Evolutionary conservation across 2,329 filamentous ascomycete species (phyloP), one percentile per base, ranked within the genome.

Genomic region (Ophioceras dolichostomum): DNA sequence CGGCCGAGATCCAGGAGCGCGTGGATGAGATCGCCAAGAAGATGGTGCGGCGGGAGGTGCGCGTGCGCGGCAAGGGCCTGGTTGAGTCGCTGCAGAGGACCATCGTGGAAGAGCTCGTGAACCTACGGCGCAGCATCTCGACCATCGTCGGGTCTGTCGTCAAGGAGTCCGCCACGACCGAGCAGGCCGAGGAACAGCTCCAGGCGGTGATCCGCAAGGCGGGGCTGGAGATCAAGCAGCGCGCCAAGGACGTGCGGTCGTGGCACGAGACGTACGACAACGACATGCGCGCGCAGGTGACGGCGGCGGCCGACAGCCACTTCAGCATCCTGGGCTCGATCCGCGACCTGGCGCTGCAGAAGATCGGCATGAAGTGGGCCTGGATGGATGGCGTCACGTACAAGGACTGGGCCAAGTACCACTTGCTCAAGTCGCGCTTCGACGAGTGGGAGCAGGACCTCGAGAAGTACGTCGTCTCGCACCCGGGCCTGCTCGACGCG

Each of bases 381-480:
- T 94, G 85, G 80, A 91, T 87, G 62, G 87, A 96, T 40, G 86
- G 86, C 22, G 75, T 98, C 43, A 94, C 89, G 2, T 95, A 98
- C 67, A 88, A 93, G 57, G 87, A 98, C 56, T 98, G 91, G 91
- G 76, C 81, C 41, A 91, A 89, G 56, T 98, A 94, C 53, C 87
- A 96, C 56, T 76, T 83, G 41, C 67, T 98, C 40, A 93, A 84
- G 62, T 75, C 73, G 38, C 80, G 83, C 10, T 83, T 95, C 37
- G 79, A 81, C 34, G 76, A 85, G 49, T 95, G 89, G 87, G 81
- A 84, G 39, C 68, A 75, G 26, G 84, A 93, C 47, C 77, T 98
- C 34, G 79, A 85, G 53, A 68, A 77, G 41, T 73, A 88, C 37
- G 83, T 86, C 28, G 71, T 81, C 41, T 70, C 76, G 4, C 83